Evolutionary conservation across 306 rosid species (phyloP).

Genomic region (Senna siamea): DNA sequence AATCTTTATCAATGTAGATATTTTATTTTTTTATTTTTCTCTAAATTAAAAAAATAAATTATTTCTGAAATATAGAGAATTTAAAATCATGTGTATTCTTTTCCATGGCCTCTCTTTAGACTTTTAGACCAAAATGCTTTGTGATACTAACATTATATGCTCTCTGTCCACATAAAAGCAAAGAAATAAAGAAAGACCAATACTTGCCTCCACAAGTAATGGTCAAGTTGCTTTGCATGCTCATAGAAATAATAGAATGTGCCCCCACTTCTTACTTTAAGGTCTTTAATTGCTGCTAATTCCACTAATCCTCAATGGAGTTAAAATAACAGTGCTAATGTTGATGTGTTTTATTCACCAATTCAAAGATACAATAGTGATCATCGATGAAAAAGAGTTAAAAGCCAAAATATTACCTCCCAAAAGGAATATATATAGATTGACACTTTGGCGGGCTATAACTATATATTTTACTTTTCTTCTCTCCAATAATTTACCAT

Average conservation of each 20-base stretch:
- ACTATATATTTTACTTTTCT: constrained; percentile 7
- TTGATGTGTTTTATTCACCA: neutral
- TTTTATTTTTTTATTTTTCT: too few species aligned
- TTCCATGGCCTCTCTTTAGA: neutral
- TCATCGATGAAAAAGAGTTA: neutral
- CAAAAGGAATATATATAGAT: neutral
- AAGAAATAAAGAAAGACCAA: neutral
- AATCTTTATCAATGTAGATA: too few species aligned
- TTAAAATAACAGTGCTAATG: neutral
- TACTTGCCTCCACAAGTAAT: neutral
- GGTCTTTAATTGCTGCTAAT: neutral
- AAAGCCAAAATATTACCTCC: neutral
- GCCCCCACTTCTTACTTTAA: constrained; percentile 1
- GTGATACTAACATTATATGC: neutral
- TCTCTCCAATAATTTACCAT: constrained; percentile 14
- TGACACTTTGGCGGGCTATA: neutral
- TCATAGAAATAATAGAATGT: constrained; percentile 5
- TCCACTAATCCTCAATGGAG: neutral
- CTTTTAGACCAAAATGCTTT: constrained; percentile 1
- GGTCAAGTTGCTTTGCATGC: constrained; percentile 23
- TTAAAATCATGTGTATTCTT: too few species aligned
- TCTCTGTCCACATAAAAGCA: neutral
- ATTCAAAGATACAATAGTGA: neutral
- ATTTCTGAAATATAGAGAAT: too few species aligned
- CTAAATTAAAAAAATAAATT: too few species aligned